Percentiles rank a stretch among this genome's conserved stretches.
Conservation (phyloP, 1,139 yeast genomes). For the Debaryomycetaceae sp. region DNA sequence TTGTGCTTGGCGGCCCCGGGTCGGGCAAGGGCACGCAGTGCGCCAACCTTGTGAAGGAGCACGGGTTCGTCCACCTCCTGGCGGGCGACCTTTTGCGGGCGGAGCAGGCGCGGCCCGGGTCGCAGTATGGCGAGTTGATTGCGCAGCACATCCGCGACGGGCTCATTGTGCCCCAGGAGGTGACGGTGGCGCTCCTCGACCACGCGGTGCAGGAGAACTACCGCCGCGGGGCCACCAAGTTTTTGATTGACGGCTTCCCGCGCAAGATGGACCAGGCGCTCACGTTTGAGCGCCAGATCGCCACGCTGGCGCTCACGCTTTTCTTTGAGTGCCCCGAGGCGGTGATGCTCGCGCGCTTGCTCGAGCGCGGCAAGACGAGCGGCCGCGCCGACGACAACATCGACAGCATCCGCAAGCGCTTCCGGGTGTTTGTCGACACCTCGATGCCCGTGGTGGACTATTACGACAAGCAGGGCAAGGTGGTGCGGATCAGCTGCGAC, state of each 20-base stretch:
- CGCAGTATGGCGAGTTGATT: conserved; percentile 81
- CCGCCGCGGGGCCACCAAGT: conserved; percentile 48
- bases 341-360: conserved; percentile 78
- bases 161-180: conserved; percentile 90
- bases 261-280: conserved; percentile 97
- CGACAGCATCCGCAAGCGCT: conserved; percentile 86
- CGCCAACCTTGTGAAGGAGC: conserved; percentile 73
- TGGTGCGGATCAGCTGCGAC: conserved; percentile 75
- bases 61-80: conserved; percentile 79
- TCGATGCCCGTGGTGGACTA: conserved; percentile 93
- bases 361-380: conserved; percentile 90
- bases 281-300: conserved; percentile 80
- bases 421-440: conserved; percentile 79
- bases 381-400: conserved; percentile 93
- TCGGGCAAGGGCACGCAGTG: conserved; percentile 98
- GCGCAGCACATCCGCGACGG: conserved; percentile 85
- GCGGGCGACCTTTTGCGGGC: conserved; percentile 95
- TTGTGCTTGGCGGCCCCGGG: conserved; percentile 89
- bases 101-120: conserved; percentile 80
- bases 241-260: conserved; percentile 94
- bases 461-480: conserved; percentile 70
- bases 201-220: conserved; percentile 66
- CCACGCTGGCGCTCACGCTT: conserved; percentile 70
- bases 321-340: conserved; percentile 93
- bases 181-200: conserved; percentile 77